Conservation (phyloP, 2,329 filamentous ascomycete genomes). For the Hypoxylon rubiginosum region DNA sequence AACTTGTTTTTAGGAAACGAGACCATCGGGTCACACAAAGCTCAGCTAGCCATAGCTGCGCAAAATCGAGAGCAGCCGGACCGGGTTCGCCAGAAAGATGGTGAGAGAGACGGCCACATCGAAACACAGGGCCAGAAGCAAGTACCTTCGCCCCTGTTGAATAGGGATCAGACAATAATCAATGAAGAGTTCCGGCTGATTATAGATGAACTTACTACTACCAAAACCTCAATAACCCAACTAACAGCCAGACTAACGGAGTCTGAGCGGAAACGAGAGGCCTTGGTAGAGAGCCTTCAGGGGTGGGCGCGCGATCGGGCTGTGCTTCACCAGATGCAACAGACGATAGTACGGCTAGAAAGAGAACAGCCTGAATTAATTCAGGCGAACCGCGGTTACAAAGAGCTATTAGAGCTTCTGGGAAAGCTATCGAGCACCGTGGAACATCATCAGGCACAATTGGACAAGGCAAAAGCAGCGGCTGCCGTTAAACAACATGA, state of each 20-base stretch:
- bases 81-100: constrained; percentile 18
- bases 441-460: constrained; percentile 32
- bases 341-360: constrained; percentile 37
- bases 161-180: constrained; percentile 21
- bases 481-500: no score
- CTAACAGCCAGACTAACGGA: constrained; percentile 32
- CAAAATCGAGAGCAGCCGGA: constrained; percentile 42
- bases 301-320: constrained; percentile 42
- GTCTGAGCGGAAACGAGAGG: constrained; percentile 15
- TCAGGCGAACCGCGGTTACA: constrained; percentile 38
- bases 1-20: constrained; percentile 39
- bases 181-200: constrained; percentile 32
- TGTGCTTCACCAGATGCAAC: constrained; percentile 40
- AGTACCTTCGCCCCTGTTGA: constrained; percentile 6
- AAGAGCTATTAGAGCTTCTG: constrained; percentile 40
- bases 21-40: constrained; percentile 35
- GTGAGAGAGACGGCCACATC: constrained; percentile 28
- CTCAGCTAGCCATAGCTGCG: constrained; percentile 29
- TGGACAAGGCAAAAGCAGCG: constrained; percentile 7
- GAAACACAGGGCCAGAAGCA: constrained; percentile 44
- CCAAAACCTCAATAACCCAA: constrained; percentile 22
- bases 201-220: constrained; percentile 25
- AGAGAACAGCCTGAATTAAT: constrained; percentile 35
- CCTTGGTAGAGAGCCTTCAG: constrained; percentile 38
- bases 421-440: constrained; percentile 41